A percentile compares a stretch with the other conserved stretches of the same genome.
Evolutionary conservation across 495 filamentous ascomycete species (phyloP).

Genomic region (Bryoglossum gracile): DNA sequence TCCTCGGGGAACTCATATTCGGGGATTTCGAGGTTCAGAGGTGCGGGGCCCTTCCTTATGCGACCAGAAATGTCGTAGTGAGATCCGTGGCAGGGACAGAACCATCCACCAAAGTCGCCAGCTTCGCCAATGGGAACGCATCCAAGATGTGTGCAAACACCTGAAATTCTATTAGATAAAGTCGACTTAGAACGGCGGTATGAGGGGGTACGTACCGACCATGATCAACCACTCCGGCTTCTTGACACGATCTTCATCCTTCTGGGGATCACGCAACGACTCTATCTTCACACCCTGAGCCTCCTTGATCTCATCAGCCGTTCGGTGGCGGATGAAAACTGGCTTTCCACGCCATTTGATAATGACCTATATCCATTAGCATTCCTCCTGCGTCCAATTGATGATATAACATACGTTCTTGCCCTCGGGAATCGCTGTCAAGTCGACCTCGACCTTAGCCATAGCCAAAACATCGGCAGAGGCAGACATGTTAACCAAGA

Average conservation of each 20-base stretch:
- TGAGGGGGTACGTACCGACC: conserved; percentile 57
- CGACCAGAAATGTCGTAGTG: conserved; percentile 99
- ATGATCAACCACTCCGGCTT: conserved; percentile 99
- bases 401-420: conserved; percentile 74
- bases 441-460: conserved; percentile 98
- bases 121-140: conserved; percentile 99
- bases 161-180: conserved; percentile 37
- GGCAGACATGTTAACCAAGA: conserved; percentile 99
- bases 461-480: conserved; percentile 98
- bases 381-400: not conserved
- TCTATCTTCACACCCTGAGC: conserved; percentile 72
- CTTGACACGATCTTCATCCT: conserved; percentile 88
- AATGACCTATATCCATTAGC: conserved; percentile 59
- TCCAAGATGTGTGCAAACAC: conserved; percentile 97
- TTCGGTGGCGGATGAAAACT: conserved; percentile 99
- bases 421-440: conserved; percentile 88
- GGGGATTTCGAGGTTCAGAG: conserved; percentile 94
- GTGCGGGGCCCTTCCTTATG: conserved; percentile 90
- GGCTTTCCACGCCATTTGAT: conserved; percentile 99
- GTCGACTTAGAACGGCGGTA: not conserved
- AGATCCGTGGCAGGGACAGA: conserved; percentile 99
- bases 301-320: conserved; percentile 75
- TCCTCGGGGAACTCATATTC: conserved; percentile 81
- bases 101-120: conserved; percentile 97
- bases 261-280: conserved; percentile 79